Base-by-base conservation (phyloP, 2,329 filamentous ascomycete genomes). In the Lachnellula cervina region DNA sequence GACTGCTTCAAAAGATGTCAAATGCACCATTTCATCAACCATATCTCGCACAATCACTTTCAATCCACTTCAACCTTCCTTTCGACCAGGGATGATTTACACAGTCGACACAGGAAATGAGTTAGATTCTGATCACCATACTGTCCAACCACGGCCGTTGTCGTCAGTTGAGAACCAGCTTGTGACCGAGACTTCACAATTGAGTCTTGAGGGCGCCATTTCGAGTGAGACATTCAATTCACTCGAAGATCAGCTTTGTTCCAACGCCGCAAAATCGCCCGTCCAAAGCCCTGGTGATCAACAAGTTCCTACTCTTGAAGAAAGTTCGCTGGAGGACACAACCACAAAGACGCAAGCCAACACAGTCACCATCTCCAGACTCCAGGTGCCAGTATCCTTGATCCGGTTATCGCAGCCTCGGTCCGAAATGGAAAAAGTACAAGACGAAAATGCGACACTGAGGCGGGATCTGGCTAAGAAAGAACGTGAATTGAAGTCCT, bases 401-500 rank as follows among this genome's bases (percentile, higher is more conserved):
- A 5, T 48, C 11, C 46, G 13, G 0, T 40, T 17, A 16, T 17
- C 37, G 8, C 42, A 49, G 17, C 19, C 51, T 28, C 42, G 28
- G 4, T 38, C 43, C 5, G 25, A 45, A 25, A 2, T 45, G 17
- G 52, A 54, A 19, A 25, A 40, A 2, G 9, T 58, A 5, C 28
- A 45, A 45, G 42, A 25, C 4, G 43, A 58, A 38, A 32, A 49
- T 28, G 44, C 42, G 14, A 16, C 17, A 4, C 19, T 54, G 4
- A 51, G 43, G 32, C 34, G 11, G 17, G 42, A 52, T 5, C 3
- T 58, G 2, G 43, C 51, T 6, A 54, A 50, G 19, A 51, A 46
- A 7, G 43, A 58, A 2, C 13, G 32, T 13, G 55, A 58, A 14
- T 11, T 54, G 4, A 54, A 54, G 13, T 46, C 19, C 5, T 25